phyloP scores from a whole-genome alignment of 2,329 filamentous ascomycete genomes.

The Chaetomiaceae sp. region DNA sequence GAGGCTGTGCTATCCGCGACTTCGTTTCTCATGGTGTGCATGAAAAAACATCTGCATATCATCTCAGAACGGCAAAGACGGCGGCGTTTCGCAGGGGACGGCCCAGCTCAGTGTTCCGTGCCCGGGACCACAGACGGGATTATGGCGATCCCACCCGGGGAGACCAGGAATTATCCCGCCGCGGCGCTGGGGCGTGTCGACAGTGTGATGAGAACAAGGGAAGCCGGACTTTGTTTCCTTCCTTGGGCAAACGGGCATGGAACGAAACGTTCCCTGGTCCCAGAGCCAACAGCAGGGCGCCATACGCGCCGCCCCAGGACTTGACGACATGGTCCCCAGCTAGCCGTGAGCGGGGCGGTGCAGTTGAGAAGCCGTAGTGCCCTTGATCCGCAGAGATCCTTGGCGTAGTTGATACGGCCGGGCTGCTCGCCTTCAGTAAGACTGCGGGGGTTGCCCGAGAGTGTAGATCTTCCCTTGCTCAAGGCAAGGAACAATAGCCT shows the following conservation, averaged over 20 bases:
- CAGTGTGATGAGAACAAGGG: background rate
- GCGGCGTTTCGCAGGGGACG: background rate
- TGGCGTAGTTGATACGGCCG: constrained; percentile 2
- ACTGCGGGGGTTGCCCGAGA: background rate
- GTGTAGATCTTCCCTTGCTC: no score
- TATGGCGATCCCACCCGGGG: constrained; percentile 16
- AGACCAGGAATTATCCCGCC: constrained; percentile 5
- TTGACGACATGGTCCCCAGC: background rate
- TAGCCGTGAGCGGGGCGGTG: constrained; percentile 13
- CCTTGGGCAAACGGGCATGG: constrained; percentile 1
- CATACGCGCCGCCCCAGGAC: background rate
- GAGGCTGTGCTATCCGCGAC: constrained; percentile 10
- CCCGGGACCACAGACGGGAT: constrained; percentile 9
- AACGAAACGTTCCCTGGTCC: background rate
- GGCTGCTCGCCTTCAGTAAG: no score
- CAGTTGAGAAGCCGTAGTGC: constrained; percentile 5
- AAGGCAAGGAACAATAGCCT: background rate
- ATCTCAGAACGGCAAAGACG: constrained; percentile 13
- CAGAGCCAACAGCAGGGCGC: background rate
- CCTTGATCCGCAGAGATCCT: constrained; percentile 9
- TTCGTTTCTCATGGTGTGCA: constrained; percentile 15
- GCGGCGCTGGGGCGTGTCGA: background rate
- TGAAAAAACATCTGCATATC: constrained; percentile 24
- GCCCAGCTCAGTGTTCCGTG: constrained; percentile 7
- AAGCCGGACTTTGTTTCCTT: constrained; percentile 5